These are phyloP conservation scores for Kwoniella europaea DNA, from an alignment of 768 basidiomycete species.

Conservation along the genomic window DNA sequence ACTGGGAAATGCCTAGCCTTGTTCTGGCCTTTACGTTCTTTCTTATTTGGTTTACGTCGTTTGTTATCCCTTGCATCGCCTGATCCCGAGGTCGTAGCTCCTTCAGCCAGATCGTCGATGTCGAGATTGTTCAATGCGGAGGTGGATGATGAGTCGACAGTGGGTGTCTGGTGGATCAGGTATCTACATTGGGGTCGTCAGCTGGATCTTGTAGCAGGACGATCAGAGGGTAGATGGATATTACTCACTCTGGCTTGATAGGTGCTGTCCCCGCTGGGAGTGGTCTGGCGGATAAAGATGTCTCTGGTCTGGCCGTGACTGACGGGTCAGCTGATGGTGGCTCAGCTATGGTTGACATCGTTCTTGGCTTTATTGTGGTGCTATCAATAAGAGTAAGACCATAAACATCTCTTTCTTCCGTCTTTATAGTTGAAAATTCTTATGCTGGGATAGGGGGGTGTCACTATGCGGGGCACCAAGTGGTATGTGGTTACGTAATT, in stretches of 20 bases:
- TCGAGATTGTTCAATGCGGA: slow-evolving; percentile 35
- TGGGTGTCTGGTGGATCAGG: slow-evolving; percentile 25
- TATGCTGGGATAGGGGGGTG: background rate
- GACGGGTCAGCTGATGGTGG: slow-evolving; percentile 23
- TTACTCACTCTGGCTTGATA: slow-evolving; percentile 56
- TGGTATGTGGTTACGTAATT: background rate
- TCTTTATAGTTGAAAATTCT: background rate
- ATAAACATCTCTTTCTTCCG: background rate
- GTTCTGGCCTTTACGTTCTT: slow-evolving; percentile 68
- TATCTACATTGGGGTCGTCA: slow-evolving; percentile 21
- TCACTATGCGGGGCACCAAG: slow-evolving; percentile 6
- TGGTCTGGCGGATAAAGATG: slow-evolving; percentile 26
- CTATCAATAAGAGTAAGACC: background rate
- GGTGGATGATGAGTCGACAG: slow-evolving; percentile 24
- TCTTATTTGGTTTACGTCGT: slow-evolving; percentile 51
- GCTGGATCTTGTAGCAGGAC: background rate
- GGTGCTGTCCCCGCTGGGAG: slow-evolving; percentile 41
- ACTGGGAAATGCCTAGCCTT: slow-evolving; percentile 80
- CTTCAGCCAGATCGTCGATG: slow-evolving; percentile 50
- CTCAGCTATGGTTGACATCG: slow-evolving; percentile 11
- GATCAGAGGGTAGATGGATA: background rate
- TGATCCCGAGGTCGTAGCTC: slow-evolving; percentile 19
- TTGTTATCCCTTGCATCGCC: slow-evolving; percentile 42
- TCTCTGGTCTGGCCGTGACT: slow-evolving; percentile 41
- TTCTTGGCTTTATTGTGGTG: background rate